Evolutionary conservation across 1,139 yeast genomes (phyloP).

Genomic region (Yamadazyma pseudoaaseri): DNA sequence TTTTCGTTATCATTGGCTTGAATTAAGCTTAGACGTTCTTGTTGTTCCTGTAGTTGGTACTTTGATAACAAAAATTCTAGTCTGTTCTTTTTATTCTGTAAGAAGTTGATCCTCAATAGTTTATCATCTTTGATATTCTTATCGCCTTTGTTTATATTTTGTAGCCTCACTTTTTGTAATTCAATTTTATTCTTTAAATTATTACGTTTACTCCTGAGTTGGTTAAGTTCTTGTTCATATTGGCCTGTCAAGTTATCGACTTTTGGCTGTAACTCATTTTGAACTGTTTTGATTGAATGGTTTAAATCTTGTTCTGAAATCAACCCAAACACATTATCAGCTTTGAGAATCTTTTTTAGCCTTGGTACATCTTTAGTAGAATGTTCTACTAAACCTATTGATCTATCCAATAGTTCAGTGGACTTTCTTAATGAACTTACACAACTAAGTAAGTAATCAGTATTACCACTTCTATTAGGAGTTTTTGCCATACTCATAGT

Average conservation of each 20-base stretch:
- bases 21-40: neutral
- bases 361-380: constrained; percentile 36
- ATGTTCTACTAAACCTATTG: constrained; percentile 27
- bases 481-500: constrained; percentile 2
- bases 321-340: constrained; percentile 40
- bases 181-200: constrained; percentile 31
- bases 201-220: constrained; percentile 24
- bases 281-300: constrained; percentile 34
- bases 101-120: constrained; percentile 28
- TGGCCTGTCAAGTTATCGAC: constrained; percentile 29
- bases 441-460: constrained; percentile 23
- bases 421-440: constrained; percentile 31
- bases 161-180: constrained; percentile 32
- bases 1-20: neutral
- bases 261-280: constrained; percentile 34
- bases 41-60: constrained; percentile 13
- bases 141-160: constrained; percentile 19
- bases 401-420: constrained; percentile 28
- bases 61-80: constrained; percentile 33
- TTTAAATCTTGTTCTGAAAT: constrained; percentile 41
- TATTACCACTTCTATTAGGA: constrained; percentile 2
- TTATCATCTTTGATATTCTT: constrained; percentile 22
- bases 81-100: constrained; percentile 38
- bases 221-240: constrained; percentile 33
- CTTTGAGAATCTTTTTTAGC: constrained; percentile 30